Percentiles rank a stretch among this genome's conserved stretches.
Evolutionary conservation across 2,329 filamentous ascomycete genomes (phyloP).

Genomic region (Penicillium sp.): DNA sequence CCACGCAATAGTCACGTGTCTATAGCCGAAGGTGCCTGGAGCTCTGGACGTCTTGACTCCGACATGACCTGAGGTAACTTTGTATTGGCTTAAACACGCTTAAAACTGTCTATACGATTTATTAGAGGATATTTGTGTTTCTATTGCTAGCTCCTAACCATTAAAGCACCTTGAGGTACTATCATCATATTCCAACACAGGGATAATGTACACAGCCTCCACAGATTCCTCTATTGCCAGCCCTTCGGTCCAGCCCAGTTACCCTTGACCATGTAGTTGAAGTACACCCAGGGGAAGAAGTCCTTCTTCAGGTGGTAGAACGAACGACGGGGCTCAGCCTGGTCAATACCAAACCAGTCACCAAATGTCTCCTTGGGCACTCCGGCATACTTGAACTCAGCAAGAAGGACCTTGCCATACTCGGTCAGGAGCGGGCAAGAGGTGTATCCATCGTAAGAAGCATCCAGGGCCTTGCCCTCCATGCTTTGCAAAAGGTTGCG

Average conservation of each 20-base stretch:
- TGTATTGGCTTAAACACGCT: neutral
- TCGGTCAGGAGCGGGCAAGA: slow-evolving; percentile 56
- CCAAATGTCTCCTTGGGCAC: slow-evolving; percentile 63
- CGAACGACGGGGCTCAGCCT: slow-evolving; percentile 52
- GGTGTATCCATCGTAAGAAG: slow-evolving; percentile 55
- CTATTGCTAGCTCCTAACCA: neutral
- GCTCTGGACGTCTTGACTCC: neutral
- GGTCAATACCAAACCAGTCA: slow-evolving; percentile 55
- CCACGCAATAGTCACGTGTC: neutral
- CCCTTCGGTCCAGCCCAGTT: slow-evolving; percentile 62
- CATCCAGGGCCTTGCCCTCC: slow-evolving; percentile 47
- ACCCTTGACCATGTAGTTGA: slow-evolving; percentile 59
- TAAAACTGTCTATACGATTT: accelerated
- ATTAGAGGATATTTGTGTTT: neutral
- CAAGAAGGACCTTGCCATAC: slow-evolving; percentile 62
- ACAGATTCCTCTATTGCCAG: slow-evolving; percentile 28
- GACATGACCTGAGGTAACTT: neutral
- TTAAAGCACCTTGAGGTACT: neutral
- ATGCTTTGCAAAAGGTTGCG: slow-evolving; percentile 47
- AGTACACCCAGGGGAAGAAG: slow-evolving; percentile 67
- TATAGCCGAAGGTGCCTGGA: neutral
- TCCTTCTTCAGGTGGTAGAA: slow-evolving; percentile 66
- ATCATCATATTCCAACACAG: neutral
- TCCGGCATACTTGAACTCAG: slow-evolving; percentile 64
- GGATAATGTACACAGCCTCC: slow-evolving; percentile 2